These are phyloP conservation scores for Haplosporangium sp. DNA, from an alignment of 371 early-diverging fungal species.

Conservation along the genomic window DNA sequence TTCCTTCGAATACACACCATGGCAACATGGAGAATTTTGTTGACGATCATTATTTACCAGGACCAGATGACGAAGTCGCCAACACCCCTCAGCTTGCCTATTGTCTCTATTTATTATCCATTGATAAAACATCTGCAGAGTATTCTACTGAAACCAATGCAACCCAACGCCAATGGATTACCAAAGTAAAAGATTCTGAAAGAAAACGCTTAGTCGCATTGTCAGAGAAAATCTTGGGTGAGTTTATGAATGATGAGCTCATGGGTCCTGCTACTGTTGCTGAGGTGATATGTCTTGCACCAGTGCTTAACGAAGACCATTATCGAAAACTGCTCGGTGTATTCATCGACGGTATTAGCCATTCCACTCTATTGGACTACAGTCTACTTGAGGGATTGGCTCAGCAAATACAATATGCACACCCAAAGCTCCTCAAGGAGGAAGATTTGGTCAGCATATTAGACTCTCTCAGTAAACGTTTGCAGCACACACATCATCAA, in stretches of 20 bases:
- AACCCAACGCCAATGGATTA: too few relatives aligned
- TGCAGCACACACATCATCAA: not conserved
- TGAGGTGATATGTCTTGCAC: not conserved
- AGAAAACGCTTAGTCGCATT: not conserved
- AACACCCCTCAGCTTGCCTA: too few relatives aligned
- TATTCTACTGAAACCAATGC: too few relatives aligned
- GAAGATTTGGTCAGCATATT: conserved; percentile 15
- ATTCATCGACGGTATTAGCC: not conserved
- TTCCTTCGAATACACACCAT: too few relatives aligned
- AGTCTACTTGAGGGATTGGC: conserved; percentile 10
- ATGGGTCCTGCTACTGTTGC: conserved; percentile 5
- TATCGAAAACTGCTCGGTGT: not conserved
- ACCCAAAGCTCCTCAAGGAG: not conserved
- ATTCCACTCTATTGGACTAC: conserved; percentile 1
- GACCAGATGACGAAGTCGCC: too few relatives aligned
- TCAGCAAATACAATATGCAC: not conserved
- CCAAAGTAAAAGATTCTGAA: not conserved
- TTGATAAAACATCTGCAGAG: too few relatives aligned
- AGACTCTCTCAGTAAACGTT: not conserved
- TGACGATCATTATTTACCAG: too few relatives aligned
- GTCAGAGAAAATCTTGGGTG: not conserved
- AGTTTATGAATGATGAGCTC: conserved; percentile 8
- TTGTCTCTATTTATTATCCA: too few relatives aligned
- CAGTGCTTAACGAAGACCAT: not conserved
- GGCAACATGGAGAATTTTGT: too few relatives aligned